These are phyloP conservation scores for Saturnispora dispora DNA, from an alignment of 805 yeast genomes.

Conservation along the genomic window DNA sequence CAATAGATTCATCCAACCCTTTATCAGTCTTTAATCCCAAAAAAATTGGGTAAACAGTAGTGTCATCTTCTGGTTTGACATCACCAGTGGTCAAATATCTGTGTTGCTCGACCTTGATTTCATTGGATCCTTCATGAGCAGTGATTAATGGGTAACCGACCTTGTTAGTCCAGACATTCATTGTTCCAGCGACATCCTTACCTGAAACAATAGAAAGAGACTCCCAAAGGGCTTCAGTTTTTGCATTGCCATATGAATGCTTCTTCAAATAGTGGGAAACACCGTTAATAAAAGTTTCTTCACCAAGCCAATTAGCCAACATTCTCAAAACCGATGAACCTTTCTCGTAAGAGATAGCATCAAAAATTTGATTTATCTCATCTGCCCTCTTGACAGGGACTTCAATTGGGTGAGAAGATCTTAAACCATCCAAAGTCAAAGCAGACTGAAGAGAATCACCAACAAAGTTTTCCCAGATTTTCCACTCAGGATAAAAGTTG, in stretches of 20 bases:
- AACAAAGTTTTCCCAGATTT: constrained; percentile 56
- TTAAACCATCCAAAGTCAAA: constrained; percentile 45
- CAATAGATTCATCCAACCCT: constrained; percentile 24
- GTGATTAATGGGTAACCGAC: constrained; percentile 67
- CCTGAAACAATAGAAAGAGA: constrained; percentile 59
- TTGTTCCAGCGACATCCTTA: constrained; percentile 49
- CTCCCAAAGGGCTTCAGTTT: constrained; percentile 63
- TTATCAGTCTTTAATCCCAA: constrained; percentile 27
- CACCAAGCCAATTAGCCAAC: constrained; percentile 67
- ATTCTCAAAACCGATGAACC: constrained; percentile 72
- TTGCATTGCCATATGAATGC: constrained; percentile 62
- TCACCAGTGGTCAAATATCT: constrained; percentile 63
- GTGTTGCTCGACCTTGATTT: constrained; percentile 39
- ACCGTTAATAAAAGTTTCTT: constrained; percentile 61
- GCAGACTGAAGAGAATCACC: constrained; percentile 47
- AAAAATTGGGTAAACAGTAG: constrained; percentile 52
- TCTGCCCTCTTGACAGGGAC: constrained; percentile 78
- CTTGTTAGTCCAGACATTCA: constrained; percentile 65
- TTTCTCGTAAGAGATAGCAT: constrained; percentile 72
- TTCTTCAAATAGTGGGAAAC: constrained; percentile 59
- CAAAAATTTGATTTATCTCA: constrained; percentile 77
- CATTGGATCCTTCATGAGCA: constrained; percentile 33
- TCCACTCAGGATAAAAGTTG: constrained; percentile 71
- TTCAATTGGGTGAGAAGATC: constrained; percentile 74
- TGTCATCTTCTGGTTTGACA: constrained; percentile 51